These are phyloP conservation scores for Phialemonium atrogriseum DNA, from an alignment of 2,329 filamentous ascomycete genomes.

Conservation along the genomic window DNA sequence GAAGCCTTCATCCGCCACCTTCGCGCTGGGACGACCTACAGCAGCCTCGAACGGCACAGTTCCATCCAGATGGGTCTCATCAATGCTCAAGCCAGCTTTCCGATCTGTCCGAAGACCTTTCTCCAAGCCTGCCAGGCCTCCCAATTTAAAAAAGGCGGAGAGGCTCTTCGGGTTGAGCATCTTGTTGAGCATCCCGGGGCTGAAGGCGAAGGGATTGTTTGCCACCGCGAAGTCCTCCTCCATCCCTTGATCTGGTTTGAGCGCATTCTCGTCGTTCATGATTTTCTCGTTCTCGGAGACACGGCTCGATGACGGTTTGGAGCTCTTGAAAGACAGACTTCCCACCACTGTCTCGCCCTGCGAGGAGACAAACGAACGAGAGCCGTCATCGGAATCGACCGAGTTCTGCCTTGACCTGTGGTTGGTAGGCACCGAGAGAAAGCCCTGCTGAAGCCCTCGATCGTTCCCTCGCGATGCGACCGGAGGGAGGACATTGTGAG, in stretches of 20 bases:
- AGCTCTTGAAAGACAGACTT: conserved; percentile 32
- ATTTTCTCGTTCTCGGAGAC: conserved; percentile 43
- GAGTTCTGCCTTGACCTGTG: conserved; percentile 59
- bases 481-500: conserved; percentile 62
- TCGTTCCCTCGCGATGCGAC: conserved; percentile 38
- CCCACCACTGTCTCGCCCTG: conserved; percentile 56
- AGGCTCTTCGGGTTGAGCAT: conserved; percentile 85
- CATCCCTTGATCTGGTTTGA: conserved; percentile 68
- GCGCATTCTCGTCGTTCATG: conserved; percentile 57
- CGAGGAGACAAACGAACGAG: conserved; percentile 46
- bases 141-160: conserved; percentile 70
- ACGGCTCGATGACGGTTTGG: conserved; percentile 20
- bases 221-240: conserved; percentile 68
- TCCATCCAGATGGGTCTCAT: conserved; percentile 62
- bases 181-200: conserved; percentile 76
- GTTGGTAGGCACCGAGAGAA: conserved; percentile 58
- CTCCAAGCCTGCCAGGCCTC: conserved; percentile 70
- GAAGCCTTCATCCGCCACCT: conserved; percentile 24
- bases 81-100: conserved; percentile 63
- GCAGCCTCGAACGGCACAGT: conserved; percentile 66
- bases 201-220: conserved; percentile 79
- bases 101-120: conserved; percentile 69
- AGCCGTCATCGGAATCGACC: conserved; percentile 57
- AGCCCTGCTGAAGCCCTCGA: conserved; percentile 40
- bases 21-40: conserved; percentile 25